Base-by-base conservation (phyloP, 768 basidiomycete species). In the Tremella fuciformis region DNA sequence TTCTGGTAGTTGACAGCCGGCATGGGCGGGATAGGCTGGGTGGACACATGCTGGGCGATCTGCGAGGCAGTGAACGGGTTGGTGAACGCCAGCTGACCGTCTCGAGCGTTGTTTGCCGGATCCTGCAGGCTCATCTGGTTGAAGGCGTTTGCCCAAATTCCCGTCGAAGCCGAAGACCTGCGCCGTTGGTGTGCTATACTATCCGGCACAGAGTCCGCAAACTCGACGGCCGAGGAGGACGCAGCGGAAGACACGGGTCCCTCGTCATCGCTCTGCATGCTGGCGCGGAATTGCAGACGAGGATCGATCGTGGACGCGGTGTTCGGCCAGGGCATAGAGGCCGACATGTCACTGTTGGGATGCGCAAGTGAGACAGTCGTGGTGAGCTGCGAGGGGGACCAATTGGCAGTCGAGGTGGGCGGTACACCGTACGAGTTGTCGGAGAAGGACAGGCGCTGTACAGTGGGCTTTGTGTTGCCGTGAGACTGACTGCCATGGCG, bases 61-160 rank as follows among this genome's bases (percentile, higher is more conserved):
- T 57, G 55, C 29, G 58, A 53, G 16, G 60, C 60, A 13, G 50
- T 62, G 39, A 49, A 64, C 1, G 63, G 63, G 34, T 63, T 55
- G 3, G 39, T 44, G 15, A 46, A 46, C 38, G 44, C 53, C 9
- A 53, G 24, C 18, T 18, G 26, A 13, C 15, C 46, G 11, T 34
- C 29, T 34, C 29, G 29, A 21, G 24, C 18, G 4, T 34, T 22
- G 21, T 48, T 34, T 13, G 51, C 22, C 42, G 8, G 38, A 55
- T 74, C 72, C 25, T 69, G 72, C 34, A 74, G 41, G 2, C 63
- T 51, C 72, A 74, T 74, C 42, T 71, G 62, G 26, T 68, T 63
- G 58, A 74, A 63, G 6, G 71, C 71, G n/a, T 57, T 65, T 9
- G 67, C 63, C 69, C 69, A 74, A 11, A 61, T 38, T 1, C 72